Conservation (phyloP, 768 basidiomycete genomes). For the Galerina sulciceps region DNA sequence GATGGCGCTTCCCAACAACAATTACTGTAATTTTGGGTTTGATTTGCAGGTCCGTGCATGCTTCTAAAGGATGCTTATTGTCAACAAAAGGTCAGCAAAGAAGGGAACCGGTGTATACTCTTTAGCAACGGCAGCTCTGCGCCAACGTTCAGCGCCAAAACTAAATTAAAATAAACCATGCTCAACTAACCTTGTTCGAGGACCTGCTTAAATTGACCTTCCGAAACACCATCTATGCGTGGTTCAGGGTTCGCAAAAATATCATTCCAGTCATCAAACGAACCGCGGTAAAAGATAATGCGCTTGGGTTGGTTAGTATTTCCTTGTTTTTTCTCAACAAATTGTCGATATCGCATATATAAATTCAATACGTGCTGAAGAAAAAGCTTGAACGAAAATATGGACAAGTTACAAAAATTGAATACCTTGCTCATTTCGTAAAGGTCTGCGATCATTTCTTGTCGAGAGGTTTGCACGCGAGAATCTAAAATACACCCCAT, state of each 20-base stretch:
- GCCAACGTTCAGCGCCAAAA: no score
- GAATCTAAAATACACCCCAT: conserved; percentile 40
- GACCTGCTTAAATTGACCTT: conserved; percentile 56
- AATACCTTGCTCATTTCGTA: conserved; percentile 62
- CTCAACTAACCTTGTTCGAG: conserved; percentile 54
- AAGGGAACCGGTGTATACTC: conserved; percentile 38
- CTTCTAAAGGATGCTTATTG: conserved; percentile 42
- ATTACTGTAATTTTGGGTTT: conserved; percentile 73
- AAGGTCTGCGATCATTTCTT: conserved; percentile 80
- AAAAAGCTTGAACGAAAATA: neutral
- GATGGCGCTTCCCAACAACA: conserved; percentile 81
- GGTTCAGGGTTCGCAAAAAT: conserved; percentile 6
- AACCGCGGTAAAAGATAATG: conserved; percentile 79
- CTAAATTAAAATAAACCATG: no score
- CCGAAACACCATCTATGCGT: conserved; percentile 55
- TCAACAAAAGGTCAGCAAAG: neutral
- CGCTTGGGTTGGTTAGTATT: conserved; percentile 57
- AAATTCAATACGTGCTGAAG: conserved; percentile 54
- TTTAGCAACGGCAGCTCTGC: conserved; percentile 64
- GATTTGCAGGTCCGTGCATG: conserved; percentile 62
- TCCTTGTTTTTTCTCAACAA: conserved; percentile 54
- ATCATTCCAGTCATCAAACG: conserved; percentile 7
- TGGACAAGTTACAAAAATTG: neutral
- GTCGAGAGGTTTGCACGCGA: conserved; percentile 67
- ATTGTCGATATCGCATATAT: conserved; percentile 61